Evolutionary conservation across 805 yeast genomes (phyloP).

Genomic region (Candida hispaniensis): DNA sequence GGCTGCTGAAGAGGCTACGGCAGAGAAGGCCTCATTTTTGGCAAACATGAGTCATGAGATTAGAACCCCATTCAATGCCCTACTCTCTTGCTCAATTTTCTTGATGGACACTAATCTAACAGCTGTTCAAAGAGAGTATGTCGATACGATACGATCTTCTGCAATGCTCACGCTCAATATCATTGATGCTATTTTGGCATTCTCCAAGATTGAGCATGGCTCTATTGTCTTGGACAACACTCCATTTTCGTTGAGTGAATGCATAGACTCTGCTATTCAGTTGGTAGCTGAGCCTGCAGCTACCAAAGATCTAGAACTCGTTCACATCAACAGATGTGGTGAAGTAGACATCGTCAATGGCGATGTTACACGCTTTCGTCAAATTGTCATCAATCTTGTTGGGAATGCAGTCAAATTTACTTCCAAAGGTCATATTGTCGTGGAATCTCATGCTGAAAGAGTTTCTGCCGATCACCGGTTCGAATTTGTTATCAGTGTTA

Average conservation of each 20-base stretch:
- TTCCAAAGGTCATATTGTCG: slow-evolving; percentile 34
- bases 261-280: slow-evolving; percentile 40
- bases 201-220: slow-evolving; percentile 47
- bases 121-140: slow-evolving; percentile 39
- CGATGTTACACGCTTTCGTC: slow-evolving; percentile 41
- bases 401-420: slow-evolving; percentile 49
- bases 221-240: slow-evolving; percentile 37
- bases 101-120: slow-evolving; percentile 37
- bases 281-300: slow-evolving; percentile 40
- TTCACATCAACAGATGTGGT: slow-evolving; percentile 35
- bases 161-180: slow-evolving; percentile 43
- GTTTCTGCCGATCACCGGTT: slow-evolving; percentile 31
- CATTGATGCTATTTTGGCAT: slow-evolving; percentile 45
- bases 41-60: slow-evolving; percentile 50
- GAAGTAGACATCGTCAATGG: slow-evolving; percentile 35
- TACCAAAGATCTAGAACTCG: slow-evolving; percentile 36
- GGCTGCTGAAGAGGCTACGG: slow-evolving; percentile 43
- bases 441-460: slow-evolving; percentile 26
- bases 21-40: slow-evolving; percentile 43
- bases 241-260: slow-evolving; percentile 37
- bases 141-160: slow-evolving; percentile 40
- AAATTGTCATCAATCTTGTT: slow-evolving; percentile 40
- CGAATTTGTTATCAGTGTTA: slow-evolving; percentile 34
- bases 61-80: slow-evolving; percentile 45
- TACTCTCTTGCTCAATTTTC: slow-evolving; percentile 29